These are phyloP conservation scores for Aspergillus sp. DNA, from an alignment of 2,329 filamentous ascomycete genomes.

Conservation along the genomic window DNA sequence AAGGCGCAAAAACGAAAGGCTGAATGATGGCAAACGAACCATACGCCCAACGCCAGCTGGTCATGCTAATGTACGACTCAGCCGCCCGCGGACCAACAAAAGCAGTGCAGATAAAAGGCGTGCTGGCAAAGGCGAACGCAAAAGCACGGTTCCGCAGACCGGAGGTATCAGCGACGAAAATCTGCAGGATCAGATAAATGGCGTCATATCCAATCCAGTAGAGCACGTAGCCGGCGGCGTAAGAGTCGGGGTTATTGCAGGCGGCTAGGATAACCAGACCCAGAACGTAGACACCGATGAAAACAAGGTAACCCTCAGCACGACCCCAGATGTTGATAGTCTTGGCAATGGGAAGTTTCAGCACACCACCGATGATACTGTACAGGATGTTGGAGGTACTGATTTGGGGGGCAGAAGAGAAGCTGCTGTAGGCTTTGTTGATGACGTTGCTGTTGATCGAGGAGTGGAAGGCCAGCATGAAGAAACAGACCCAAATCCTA, in stretches of 20 bases:
- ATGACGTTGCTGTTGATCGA: conserved; percentile 38
- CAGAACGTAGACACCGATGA: conserved; percentile 41
- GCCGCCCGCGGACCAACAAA: conserved; percentile 50
- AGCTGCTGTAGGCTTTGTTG: conserved; percentile 48
- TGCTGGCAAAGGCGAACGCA: conserved; percentile 52
- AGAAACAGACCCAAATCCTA: conserved; percentile 43
- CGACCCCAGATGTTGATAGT: conserved; percentile 58
- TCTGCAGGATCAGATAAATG: conserved; percentile 49
- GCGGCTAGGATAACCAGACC: conserved; percentile 57
- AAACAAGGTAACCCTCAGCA: conserved; percentile 50
- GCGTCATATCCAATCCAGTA: conserved; percentile 54
- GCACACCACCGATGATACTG: conserved; percentile 50
- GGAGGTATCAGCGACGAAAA: conserved; percentile 60
- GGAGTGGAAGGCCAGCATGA: conserved; percentile 40
- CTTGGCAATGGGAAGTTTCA: conserved; percentile 58
- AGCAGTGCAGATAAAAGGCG: conserved; percentile 57
- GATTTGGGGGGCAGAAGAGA: conserved; percentile 44
- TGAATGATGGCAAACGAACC: conserved; percentile 56
- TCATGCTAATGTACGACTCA: conserved; percentile 41
- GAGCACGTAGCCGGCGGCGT: conserved; percentile 57
- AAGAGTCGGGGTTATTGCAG: conserved; percentile 55
- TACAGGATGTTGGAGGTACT: conserved; percentile 50
- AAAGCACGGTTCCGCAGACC: conserved; percentile 54
- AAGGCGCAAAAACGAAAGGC: conserved; percentile 49
- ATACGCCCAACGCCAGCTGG: conserved; percentile 58